A percentile compares a stretch with the other conserved stretches of the same genome.
These are phyloP conservation scores for Tetragonia tetragonoides DNA, from an alignment of 148 eudicot species.

Conservation along the genomic window DNA sequence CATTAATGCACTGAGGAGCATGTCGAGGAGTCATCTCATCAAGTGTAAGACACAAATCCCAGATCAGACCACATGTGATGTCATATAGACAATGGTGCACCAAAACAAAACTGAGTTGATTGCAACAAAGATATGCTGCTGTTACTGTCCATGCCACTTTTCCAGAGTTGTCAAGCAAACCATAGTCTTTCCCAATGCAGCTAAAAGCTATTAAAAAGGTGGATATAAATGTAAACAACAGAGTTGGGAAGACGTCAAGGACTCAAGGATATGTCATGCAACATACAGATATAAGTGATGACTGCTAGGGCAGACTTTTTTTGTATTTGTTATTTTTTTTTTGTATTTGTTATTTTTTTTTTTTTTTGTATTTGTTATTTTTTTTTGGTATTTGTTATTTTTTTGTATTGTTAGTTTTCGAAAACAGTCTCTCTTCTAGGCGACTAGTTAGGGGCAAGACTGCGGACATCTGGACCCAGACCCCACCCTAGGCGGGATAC, in stretches of 20 bases:
- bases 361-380: too few relatives aligned
- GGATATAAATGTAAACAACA: not conserved
- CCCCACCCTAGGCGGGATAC: too few relatives aligned
- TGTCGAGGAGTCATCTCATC: not conserved
- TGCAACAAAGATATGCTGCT: not conserved
- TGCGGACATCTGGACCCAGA: too few relatives aligned
- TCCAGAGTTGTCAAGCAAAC: not conserved
- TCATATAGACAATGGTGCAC: not conserved
- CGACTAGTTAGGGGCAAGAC: too few relatives aligned
- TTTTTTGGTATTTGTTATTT: too few relatives aligned
- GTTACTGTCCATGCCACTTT: not conserved
- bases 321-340: too few relatives aligned
- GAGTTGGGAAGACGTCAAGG: not conserved
- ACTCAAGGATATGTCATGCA: not conserved
- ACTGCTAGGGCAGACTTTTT: not conserved
- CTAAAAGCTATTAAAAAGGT: not conserved
- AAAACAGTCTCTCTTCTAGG: too few relatives aligned
- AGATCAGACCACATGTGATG: not conserved
- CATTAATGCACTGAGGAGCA: not conserved
- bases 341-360: too few relatives aligned
- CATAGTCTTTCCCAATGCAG: not conserved
- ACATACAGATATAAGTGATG: not conserved
- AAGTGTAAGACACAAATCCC: not conserved
- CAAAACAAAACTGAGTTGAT: not conserved
- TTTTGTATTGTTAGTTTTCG: too few relatives aligned